Evolutionary conservation across 164 flowering plant species (phyloP), one percentile per base, ranked within the genome.

Genomic region (Chimonanthus salicifolius): DNA sequence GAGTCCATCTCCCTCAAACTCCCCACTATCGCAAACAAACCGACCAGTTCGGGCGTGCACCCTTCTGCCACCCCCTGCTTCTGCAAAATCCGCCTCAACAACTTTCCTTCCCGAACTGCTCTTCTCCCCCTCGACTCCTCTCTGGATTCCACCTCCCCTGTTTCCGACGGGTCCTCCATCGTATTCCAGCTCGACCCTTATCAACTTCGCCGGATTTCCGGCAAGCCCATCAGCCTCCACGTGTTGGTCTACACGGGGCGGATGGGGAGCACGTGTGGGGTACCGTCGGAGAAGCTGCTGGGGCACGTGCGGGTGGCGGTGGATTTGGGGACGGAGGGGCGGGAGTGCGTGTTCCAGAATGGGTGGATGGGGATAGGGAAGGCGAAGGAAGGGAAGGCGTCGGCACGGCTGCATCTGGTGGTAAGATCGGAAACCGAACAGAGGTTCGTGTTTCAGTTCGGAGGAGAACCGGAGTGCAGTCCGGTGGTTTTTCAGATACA

Each of bases 391-490:
- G 62, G 49, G 62, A 86, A 86, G 70, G 78, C 88, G 20, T 80
- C 83, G 15, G 88, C 90, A 20, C 71, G 79, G 54, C 69, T 94
- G 46, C 93, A 91, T 75, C 8, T 95, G 48, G 76, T 77, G 68
- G 98, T 95, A 63, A 87, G 95, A 75, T 77, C 94, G 20, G 97
- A 93, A 70, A 97, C 96, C 44, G 98, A 93, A 58, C 99, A 98
- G 4, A 74, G 98, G 60, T 95, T 89, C 77, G 90, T 93, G 3
- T 95, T 95, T 79, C 94, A 93, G 85, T 95, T 95, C 81, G 98
- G 94, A 0, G 96, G 97, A 45, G 98, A 92, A 64, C 99, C 99
- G 77, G 98, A 95, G 81, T 90, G 93, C 71, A 95, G 98, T 80
- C 98, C 99, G 58, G 94, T 89, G 50, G 92, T 95, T 46, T 93